These are phyloP conservation scores for Xylaria palmicola DNA, from an alignment of 495 filamentous ascomycete species.

Conservation along the genomic window DNA sequence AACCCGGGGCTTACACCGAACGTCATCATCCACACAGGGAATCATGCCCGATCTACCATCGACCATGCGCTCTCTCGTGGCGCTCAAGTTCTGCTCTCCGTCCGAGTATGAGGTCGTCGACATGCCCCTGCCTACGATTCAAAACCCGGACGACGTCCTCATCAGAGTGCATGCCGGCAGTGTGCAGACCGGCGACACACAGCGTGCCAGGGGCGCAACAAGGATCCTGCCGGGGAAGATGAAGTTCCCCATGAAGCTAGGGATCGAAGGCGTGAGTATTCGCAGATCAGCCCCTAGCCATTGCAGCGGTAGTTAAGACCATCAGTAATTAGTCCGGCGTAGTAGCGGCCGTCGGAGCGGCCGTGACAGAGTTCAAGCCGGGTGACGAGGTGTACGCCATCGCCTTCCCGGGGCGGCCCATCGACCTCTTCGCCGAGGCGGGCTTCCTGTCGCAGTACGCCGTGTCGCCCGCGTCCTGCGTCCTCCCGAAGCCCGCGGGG, in stretches of 20 bases:
- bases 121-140: slow-evolving; percentile 44
- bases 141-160: slow-evolving; percentile 44
- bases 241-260: slow-evolving; percentile 31
- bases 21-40: neutral
- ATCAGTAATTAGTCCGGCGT: slow-evolving; percentile 36
- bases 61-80: slow-evolving; percentile 51
- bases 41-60: slow-evolving; percentile 19
- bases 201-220: slow-evolving; percentile 36
- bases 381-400: slow-evolving; percentile 55
- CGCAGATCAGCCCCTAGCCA: neutral
- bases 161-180: slow-evolving; percentile 51
- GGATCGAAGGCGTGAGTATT: slow-evolving; percentile 22
- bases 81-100: slow-evolving; percentile 42
- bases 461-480: slow-evolving; percentile 24
- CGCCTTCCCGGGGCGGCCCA: slow-evolving; percentile 18
- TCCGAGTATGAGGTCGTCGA: slow-evolving; percentile 41
- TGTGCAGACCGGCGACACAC: slow-evolving; percentile 52
- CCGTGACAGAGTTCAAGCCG: slow-evolving; percentile 41
- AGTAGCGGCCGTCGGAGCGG: slow-evolving; percentile 43
- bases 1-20: no score
- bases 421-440: slow-evolving; percentile 17
- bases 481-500: slow-evolving; percentile 40
- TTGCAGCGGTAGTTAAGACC: neutral
- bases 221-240: slow-evolving; percentile 18
- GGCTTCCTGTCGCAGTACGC: slow-evolving; percentile 43